Base-by-base conservation (phyloP, 257 asterid genomes). In the Ilex aquifolium region DNA sequence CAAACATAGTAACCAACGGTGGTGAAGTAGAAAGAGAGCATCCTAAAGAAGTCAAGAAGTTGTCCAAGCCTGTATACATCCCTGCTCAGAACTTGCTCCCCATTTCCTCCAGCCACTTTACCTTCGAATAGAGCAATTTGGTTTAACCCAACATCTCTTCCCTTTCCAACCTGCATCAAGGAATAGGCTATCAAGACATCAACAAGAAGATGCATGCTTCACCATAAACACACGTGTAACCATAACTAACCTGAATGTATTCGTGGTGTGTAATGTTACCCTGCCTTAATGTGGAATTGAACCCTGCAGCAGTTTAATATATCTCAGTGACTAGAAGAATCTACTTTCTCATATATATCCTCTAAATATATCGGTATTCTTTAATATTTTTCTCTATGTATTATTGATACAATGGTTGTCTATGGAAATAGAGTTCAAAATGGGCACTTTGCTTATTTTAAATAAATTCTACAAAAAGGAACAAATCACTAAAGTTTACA, bases 21-120 rank as follows among this genome's bases (percentile, higher is more conserved):
- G 5, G 99, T 92, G 78, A 82, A 92, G 81, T 62, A 92, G 83
- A 92, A 92, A 44, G 99, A 92, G 60, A 92, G 71, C 97, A 92
- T 92, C 71, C 99, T 82, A 81, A 92, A 85, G 82, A 92, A 92
- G 75, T 92, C 99, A 74, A 92, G 81, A 64, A 87, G 96, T 63
- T 92, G 99, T 60, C 99, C 99, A 65, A 92, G 80, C 76, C 99
- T 85, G 81, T 92, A 89, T 31, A 92, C 88, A 74, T 92, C 99
- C 81, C 99, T 75, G 87, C 99, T 92, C 80, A 92, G 74, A 70
- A 92, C 97, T 80, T 92, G 99, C 82, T 92, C 99, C 61, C 99
- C 99, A 60, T 92, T 92, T 69, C 99, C 99, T 65, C 97, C 99
- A 59, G 99, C 95, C 39, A 92, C 99, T 80, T 92, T 92, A 67